A percentile compares a stretch with the other conserved stretches of the same genome.
Conservation (phyloP, 257 asterid genomes). For the Verbascum thapsus region DNA sequence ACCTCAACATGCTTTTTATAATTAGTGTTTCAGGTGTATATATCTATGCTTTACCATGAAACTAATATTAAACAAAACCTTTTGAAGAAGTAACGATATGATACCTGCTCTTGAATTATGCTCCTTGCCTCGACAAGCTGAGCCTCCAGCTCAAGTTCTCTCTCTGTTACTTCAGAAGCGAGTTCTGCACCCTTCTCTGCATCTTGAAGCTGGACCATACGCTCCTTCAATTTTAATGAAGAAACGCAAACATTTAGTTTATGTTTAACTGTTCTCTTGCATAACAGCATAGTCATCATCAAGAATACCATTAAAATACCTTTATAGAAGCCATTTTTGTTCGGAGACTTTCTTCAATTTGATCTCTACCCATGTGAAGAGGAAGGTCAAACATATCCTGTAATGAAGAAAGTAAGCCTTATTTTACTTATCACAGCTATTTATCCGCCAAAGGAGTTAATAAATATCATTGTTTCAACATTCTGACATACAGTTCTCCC, state of each 20-base stretch:
- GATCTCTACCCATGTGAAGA: constrained; percentile 88
- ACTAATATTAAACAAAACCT: background rate
- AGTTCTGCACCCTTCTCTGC: constrained; percentile 81
- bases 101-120: constrained; percentile 98
- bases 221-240: constrained; percentile 63
- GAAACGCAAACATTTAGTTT: constrained; percentile 2
- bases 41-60: too few relatives aligned
- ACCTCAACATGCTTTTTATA: too few relatives aligned
- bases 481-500: constrained; percentile 75
- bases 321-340: constrained; percentile 80
- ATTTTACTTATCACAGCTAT: constrained; percentile 11
- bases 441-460: constrained; percentile 17
- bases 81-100: background rate
- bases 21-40: too few relatives aligned
- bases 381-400: constrained; percentile 88
- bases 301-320: constrained; percentile 39
- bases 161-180: constrained; percentile 87
- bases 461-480: constrained; percentile 12
- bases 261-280: background rate
- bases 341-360: constrained; percentile 80
- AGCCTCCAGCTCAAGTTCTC: constrained; percentile 99
- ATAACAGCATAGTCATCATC: background rate
- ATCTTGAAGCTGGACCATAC: constrained; percentile 94
- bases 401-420: constrained; percentile 8
- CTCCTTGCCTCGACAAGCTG: constrained; percentile 99